Conservation (phyloP, 345 rosid genomes). For the Gossypium anomalum region DNA sequence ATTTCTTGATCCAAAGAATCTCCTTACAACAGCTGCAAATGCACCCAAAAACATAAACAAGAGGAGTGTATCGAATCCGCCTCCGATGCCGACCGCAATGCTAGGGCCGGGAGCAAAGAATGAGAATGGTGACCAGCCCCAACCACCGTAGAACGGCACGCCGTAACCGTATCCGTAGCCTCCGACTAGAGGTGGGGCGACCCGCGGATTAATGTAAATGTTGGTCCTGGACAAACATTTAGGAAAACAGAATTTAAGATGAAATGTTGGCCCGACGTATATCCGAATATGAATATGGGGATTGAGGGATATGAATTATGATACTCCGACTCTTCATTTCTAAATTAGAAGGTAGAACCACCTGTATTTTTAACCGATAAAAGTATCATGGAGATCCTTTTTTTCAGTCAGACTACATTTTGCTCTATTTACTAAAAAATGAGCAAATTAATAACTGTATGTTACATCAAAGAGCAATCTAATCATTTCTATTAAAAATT, state of each 20-base stretch:
- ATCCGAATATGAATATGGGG: too few species aligned
- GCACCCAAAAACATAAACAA: conserved; percentile 82
- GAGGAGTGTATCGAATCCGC: conserved; percentile 62
- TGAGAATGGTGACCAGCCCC: conserved; percentile 97
- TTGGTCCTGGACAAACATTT: conserved; percentile 56
- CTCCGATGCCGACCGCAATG: conserved; percentile 74
- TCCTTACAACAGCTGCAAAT: conserved; percentile 65
- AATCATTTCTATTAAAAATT: too few species aligned
- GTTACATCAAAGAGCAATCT: too few species aligned
- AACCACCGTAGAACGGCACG: conserved; percentile 76
- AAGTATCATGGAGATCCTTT: too few species aligned
- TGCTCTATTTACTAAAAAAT: too few species aligned
- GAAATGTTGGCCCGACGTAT: too few species aligned
- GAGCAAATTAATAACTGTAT: too few species aligned
- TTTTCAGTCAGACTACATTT: too few species aligned
- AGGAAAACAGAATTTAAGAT: too few species aligned
- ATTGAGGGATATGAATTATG: not conserved
- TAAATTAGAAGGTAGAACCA: too few species aligned
- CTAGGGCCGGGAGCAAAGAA: conserved; percentile 86
- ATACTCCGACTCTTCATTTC: not conserved
- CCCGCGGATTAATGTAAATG: conserved; percentile 75
- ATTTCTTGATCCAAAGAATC: conserved; percentile 47
- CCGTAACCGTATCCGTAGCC: conserved; percentile 90
- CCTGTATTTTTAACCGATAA: too few species aligned
- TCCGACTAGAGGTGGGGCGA: conserved; percentile 87